Base-by-base conservation (phyloP, 176 grass and related monocot species). In the Stipa capillata region DNA sequence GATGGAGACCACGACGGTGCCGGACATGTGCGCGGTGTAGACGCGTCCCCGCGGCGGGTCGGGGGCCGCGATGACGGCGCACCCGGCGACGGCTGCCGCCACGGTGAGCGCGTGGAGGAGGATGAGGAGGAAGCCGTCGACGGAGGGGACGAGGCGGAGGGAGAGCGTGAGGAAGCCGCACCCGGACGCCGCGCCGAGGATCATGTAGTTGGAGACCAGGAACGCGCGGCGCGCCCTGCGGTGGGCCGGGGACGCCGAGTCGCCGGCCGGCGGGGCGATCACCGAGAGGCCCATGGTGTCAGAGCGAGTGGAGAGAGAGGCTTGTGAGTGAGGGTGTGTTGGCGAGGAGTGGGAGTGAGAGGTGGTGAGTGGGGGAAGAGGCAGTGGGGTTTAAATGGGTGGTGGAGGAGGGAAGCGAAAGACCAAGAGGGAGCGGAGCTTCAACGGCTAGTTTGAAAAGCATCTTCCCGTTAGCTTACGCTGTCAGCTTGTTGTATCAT, bases 141-240 rank as follows among this genome's bases (percentile, higher is more conserved):
- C 61, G 69, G 97, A 96, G 53, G 97, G 97, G 15, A 96, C 76
- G 13, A 99, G 97, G 79, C 92, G 92, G 54, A 99, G 97, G 2
- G 97, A 99, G 53, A 99, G 90, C 65, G 97, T 99, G 69, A 96
- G 97, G 84, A 99, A 99, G 78, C 83, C 86, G 85, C 97, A 99
- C 9, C 92, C 92, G 44, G 97, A 96, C 28, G 97, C 97, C 2
- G 90, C 90, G 1, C 90, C 97, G 36, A 99, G 90, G 79, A 99
- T 86, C 70, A 91, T 78, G 90, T 99, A 99, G 92, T 99, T 99
- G 32, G 85, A 89, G 72, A 99, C 65, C 8, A 99, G 90, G 82
- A 99, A 99, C 23, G 74, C 84, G 29, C 90, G 85, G 66, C 91
- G 92, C 11, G 92, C 86, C 7, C 88, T 61, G 28, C 88, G 91